A percentile compares a stretch with the other conserved stretches of the same genome.
These are phyloP conservation scores for Funneliformis geosporum DNA, from an alignment of 192 early-diverging fungal species.

Conservation along the genomic window DNA sequence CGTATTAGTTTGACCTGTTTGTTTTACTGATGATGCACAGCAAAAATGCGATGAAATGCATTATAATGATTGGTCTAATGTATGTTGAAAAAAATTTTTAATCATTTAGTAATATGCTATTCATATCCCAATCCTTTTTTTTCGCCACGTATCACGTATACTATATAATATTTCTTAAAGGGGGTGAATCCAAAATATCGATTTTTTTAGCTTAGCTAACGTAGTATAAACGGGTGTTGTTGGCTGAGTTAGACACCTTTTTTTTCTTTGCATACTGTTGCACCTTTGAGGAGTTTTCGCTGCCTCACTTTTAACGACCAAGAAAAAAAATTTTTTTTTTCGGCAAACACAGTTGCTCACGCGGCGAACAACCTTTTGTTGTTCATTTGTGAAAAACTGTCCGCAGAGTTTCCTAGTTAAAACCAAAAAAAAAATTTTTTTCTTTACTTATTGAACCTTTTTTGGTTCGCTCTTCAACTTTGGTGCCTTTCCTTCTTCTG, in stretches of 20 bases:
- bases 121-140: constrained; percentile 8
- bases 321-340: neutral
- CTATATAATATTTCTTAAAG: constrained; percentile 17
- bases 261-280: constrained; percentile 25
- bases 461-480: neutral
- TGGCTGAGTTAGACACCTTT: constrained; percentile 7
- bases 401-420: neutral
- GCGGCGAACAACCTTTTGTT: constrained; percentile 3
- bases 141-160: constrained; percentile 22
- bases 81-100: neutral
- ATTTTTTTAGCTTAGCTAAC: neutral
- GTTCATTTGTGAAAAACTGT: neutral
- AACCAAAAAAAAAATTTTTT: neutral
- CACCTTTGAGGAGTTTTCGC: constrained; percentile 4
- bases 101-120: neutral
- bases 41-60: neutral
- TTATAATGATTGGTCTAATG: neutral
- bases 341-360: neutral
- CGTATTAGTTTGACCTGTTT: neutral
- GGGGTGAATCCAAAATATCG: neutral
- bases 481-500: neutral
- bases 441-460: neutral
- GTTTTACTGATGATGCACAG: neutral
- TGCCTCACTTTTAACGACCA: constrained; percentile 15
- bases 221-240: constrained; percentile 18